phyloP scores from a whole-genome alignment of 1,139 yeast genomes.

The Pneumocystis canis region DNA sequence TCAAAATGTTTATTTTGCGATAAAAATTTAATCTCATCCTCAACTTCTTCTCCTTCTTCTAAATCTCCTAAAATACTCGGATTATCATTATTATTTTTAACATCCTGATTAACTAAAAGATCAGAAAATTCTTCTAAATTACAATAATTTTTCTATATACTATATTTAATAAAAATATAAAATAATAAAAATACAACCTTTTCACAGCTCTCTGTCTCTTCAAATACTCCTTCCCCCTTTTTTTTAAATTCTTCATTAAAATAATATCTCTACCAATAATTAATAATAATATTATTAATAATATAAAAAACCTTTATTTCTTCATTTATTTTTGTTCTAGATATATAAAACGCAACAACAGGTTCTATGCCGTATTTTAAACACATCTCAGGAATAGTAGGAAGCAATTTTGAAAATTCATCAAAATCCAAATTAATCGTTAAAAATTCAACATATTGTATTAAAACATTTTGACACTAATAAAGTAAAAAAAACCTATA shows the following conservation, averaged over 20 bases:
- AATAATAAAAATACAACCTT: not conserved
- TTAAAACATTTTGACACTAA: conserved; percentile 50
- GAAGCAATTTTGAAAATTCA: conserved; percentile 29
- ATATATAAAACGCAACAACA: conserved; percentile 62
- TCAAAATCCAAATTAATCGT: conserved; percentile 14
- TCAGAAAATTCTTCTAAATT: not conserved
- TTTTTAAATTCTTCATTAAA: conserved; percentile 12
- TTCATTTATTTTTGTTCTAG: conserved; percentile 42
- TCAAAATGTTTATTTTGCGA: not conserved
- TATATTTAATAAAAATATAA: not conserved
- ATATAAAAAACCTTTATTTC: conserved; percentile 17
- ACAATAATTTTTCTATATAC: not conserved
- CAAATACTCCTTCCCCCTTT: not conserved
- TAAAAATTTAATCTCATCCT: not conserved
- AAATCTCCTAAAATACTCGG: not conserved
- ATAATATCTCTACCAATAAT: conserved; percentile 13
- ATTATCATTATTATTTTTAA: not conserved
- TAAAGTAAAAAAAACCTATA: conserved; percentile 5
- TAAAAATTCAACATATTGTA: conserved; percentile 45
- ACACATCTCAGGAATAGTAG: conserved; percentile 36
- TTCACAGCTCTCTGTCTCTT: not conserved
- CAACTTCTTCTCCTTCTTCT: not conserved
- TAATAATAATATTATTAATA: not conserved
- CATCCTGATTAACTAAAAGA: not conserved
- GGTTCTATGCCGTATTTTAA: conserved; percentile 39